These are phyloP conservation scores for Lecanoromycetidae sp. DNA, from an alignment of 2,329 filamentous ascomycete species.

Conservation along the genomic window DNA sequence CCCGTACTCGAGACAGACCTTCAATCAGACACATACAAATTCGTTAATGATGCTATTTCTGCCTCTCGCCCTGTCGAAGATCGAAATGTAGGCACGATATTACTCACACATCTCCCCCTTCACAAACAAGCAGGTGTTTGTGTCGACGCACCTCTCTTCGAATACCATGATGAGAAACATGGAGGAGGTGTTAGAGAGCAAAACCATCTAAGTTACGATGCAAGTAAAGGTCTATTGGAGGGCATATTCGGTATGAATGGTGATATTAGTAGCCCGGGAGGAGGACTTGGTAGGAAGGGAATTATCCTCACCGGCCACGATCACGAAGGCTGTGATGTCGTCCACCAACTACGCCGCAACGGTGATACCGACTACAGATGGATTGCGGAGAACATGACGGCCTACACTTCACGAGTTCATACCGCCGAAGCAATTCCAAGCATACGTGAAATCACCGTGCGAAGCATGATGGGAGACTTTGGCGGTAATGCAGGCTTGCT, in stretches of 20 bases:
- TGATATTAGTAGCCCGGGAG: conserved; percentile 44
- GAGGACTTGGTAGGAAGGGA: conserved; percentile 57
- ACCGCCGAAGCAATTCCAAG: conserved; percentile 41
- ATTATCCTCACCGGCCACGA: conserved; percentile 88
- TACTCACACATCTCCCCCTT: conserved; percentile 85
- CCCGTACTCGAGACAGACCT: conserved; percentile 57
- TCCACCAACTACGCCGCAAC: conserved; percentile 51
- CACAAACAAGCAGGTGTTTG: conserved; percentile 75
- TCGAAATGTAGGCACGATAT: conserved; percentile 58
- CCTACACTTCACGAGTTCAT: conserved; percentile 20
- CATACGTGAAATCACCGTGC: conserved; percentile 78
- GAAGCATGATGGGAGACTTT: conserved; percentile 97
- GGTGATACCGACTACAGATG: conserved; percentile 11
- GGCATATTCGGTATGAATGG: conserved; percentile 70
- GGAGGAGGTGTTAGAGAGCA: conserved; percentile 74
- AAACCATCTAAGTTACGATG: conserved; percentile 68
- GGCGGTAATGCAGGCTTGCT: conserved; percentile 83
- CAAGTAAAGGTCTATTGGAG: conserved; percentile 65
- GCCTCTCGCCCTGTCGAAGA: conserved; percentile 49
- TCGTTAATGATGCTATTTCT: conserved; percentile 48
- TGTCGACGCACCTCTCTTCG: conserved; percentile 71
- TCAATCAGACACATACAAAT: conserved; percentile 65
- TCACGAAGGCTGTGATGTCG: conserved; percentile 83
- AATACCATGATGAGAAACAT: conserved; percentile 57
- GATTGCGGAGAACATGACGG: conserved; percentile 13